Evolutionary conservation across 192 early-diverging fungal genomes (phyloP).

Genomic region (Coemansia sp.): DNA sequence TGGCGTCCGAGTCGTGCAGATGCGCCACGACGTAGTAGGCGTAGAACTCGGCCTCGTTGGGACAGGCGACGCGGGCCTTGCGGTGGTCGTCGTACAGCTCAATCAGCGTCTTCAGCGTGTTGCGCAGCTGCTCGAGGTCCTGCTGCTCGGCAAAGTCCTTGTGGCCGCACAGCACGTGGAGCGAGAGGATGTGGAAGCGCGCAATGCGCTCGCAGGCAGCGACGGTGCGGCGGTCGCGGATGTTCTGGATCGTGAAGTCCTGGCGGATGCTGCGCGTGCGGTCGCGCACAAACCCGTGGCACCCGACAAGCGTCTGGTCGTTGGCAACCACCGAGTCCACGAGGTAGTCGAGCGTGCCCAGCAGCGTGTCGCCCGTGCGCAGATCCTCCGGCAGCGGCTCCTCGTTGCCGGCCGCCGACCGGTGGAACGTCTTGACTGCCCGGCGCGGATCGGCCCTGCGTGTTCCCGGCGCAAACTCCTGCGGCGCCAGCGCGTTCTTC

Average conservation of each 20-base stretch:
- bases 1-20: slow-evolving; percentile 69
- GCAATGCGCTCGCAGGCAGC: slow-evolving; percentile 79
- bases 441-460: slow-evolving; percentile 61
- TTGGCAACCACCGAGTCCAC: slow-evolving; percentile 55
- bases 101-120: slow-evolving; percentile 79
- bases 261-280: slow-evolving; percentile 80
- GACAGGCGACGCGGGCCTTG: slow-evolving; percentile 52
- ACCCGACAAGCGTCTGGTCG: slow-evolving; percentile 60
- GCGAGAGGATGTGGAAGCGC: slow-evolving; percentile 79
- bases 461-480: slow-evolving; percentile 70
- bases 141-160: slow-evolving; percentile 73
- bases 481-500: slow-evolving; percentile 67
- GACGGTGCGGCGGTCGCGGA: slow-evolving; percentile 67
- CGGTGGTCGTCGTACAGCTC: slow-evolving; percentile 85
- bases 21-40: slow-evolving; percentile 85
- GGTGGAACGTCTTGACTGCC: slow-evolving; percentile 81
- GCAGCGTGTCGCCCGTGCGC: slow-evolving; percentile 71
- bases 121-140: slow-evolving; percentile 86
- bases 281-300: slow-evolving; percentile 83
- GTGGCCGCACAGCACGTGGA: slow-evolving; percentile 69
- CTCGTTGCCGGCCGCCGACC: slow-evolving; percentile 83
- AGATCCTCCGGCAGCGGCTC: slow-evolving; percentile 87
- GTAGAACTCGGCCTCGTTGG: slow-evolving; percentile 88
- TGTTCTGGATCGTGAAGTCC: slow-evolving; percentile 87
- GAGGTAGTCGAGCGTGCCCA: slow-evolving; percentile 68